Conservation (phyloP, 2,329 filamentous ascomycete genomes). For the Xylaria sp. region DNA sequence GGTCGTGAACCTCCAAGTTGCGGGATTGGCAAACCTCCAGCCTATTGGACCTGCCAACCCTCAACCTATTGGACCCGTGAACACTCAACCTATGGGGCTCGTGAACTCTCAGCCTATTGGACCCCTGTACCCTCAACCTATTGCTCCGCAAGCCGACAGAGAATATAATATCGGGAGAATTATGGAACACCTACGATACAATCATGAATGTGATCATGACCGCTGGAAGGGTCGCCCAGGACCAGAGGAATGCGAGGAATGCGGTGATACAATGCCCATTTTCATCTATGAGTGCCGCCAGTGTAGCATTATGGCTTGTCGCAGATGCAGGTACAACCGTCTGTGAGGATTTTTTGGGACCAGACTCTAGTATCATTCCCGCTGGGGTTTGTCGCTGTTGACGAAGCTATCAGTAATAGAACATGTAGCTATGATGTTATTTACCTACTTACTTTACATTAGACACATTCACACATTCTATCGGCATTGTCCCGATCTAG, state of each 20-base stretch:
- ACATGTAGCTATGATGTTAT: neutral
- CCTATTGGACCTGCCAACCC: neutral
- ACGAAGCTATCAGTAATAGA: neutral
- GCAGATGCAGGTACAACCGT: slow-evolving; percentile 59
- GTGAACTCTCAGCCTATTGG: neutral
- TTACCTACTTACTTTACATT: neutral
- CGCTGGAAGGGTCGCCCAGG: slow-evolving; percentile 44
- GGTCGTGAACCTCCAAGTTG: neutral
- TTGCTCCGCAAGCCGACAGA: neutral
- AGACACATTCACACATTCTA: neutral
- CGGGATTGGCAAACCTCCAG: neutral
- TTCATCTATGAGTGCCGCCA: slow-evolving; percentile 61
- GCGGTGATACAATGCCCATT: slow-evolving; percentile 44
- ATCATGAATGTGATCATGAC: slow-evolving; percentile 40
- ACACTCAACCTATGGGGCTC: neutral
- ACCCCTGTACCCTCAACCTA: neutral
- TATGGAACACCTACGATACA: slow-evolving; percentile 26
- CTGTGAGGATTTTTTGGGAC: slow-evolving; percentile 43
- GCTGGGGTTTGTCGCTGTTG: neutral
- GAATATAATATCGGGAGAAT: slow-evolving; percentile 19
- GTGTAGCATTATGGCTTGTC: slow-evolving; percentile 59
- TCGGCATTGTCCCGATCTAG: slow-evolving; percentile 1
- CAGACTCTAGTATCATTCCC: neutral
- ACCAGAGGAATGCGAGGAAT: slow-evolving; percentile 41
- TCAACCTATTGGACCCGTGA: neutral